A percentile compares a stretch with the other conserved stretches of the same genome.
phyloP scores from a whole-genome alignment of 768 basidiomycete genomes.

The Psilocybe azurescens region DNA sequence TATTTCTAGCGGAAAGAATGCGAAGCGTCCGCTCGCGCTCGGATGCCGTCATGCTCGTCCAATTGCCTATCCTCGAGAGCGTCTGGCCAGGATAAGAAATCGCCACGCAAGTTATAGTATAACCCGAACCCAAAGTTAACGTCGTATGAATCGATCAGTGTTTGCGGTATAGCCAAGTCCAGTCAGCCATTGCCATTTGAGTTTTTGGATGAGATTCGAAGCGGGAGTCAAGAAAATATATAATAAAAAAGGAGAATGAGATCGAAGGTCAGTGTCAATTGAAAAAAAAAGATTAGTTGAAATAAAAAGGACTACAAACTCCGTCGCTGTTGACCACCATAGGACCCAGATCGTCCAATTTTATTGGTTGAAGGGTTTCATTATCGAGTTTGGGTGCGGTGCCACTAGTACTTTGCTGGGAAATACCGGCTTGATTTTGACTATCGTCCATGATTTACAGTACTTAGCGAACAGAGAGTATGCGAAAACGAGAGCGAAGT shows the following conservation, averaged over 20 bases:
- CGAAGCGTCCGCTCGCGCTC: constrained; percentile 64
- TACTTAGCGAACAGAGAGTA: background rate
- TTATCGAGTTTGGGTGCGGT: constrained; percentile 11
- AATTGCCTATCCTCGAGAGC: constrained; percentile 68
- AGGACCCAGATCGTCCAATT: constrained; percentile 65
- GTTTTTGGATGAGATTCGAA: too few relatives aligned
- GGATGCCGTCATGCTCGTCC: constrained; percentile 58
- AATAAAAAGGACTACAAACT: constrained; percentile 41
- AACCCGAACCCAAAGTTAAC: background rate
- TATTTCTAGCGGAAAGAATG: constrained; percentile 58
- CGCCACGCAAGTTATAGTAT: background rate
- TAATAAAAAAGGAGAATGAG: background rate
- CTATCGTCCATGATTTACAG: constrained; percentile 11
- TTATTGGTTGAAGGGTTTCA: constrained; percentile 34
- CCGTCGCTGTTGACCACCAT: constrained; percentile 75
- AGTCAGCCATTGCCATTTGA: too few relatives aligned
- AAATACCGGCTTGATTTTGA: background rate
- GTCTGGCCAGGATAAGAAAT: constrained; percentile 45
- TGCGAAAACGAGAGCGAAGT: background rate
- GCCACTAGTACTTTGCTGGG: too few relatives aligned
- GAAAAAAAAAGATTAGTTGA: background rate
- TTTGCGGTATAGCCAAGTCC: too few relatives aligned
- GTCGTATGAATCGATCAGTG: too few relatives aligned
- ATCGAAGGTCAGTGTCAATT: background rate
- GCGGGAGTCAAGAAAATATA: background rate